A percentile compares a stretch with the other conserved stretches of the same genome.
These are phyloP conservation scores for Orbilia brochopaga DNA, from an alignment of 2,329 filamentous ascomycete species.

Conservation along the genomic window DNA sequence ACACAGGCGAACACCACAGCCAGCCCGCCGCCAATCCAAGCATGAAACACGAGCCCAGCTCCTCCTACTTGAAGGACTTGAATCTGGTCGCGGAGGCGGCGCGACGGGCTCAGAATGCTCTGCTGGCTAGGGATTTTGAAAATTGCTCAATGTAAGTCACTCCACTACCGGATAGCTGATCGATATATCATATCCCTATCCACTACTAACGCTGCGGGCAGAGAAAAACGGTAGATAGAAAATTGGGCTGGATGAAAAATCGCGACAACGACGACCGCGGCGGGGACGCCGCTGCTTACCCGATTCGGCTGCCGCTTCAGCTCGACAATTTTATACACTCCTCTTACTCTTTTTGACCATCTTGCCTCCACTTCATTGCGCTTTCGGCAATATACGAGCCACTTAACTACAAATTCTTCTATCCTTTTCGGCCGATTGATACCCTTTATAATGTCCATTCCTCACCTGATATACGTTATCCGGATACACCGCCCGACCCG, in stretches of 20 bases:
- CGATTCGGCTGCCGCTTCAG: constrained; percentile 4
- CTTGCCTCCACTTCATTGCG: not conserved
- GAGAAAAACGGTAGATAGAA: constrained; percentile 29
- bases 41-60: constrained; percentile 46
- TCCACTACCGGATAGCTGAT: no score
- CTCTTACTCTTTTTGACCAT: not conserved
- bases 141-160: constrained; percentile 40
- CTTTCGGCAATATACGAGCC: not conserved
- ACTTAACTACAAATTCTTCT: not conserved
- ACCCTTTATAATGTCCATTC: not conserved
- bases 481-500: not conserved
- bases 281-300: not conserved
- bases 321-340: not conserved
- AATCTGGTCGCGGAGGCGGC: constrained; percentile 47
- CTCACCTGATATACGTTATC: not conserved
- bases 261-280: not conserved
- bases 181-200: no score
- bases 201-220: constrained; percentile 12
- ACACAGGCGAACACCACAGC: constrained; percentile 37
- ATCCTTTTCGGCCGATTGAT: not conserved
- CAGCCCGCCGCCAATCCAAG: constrained; percentile 13
- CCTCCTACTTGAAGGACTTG: constrained; percentile 46
- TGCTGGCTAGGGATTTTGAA: constrained; percentile 46
- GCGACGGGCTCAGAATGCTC: constrained; percentile 44
- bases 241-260: not conserved